Base-by-base conservation (phyloP, 768 basidiomycete genomes). In the Boletus pseudopeckii region DNA sequence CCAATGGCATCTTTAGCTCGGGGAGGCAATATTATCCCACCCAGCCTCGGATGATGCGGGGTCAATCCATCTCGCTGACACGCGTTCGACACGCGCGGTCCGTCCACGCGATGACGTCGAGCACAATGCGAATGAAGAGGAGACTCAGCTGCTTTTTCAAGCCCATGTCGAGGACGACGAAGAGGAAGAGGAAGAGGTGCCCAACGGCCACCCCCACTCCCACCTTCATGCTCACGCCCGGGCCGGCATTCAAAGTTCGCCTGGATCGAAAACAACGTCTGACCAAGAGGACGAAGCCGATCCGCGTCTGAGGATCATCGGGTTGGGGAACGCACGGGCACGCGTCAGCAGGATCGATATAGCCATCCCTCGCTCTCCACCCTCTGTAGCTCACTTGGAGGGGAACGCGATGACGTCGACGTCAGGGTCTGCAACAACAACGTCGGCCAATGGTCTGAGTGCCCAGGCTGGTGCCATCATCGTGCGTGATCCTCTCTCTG, bases 401-500 rank as follows among this genome's bases (percentile, higher is more conserved):
- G 64, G 45, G 17, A 48, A 59, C n/a, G 63, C 32, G 67, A 64
- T 33, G 65, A 52, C 26, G 55, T 54, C 32, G 53, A 49, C 34
- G 46, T 48, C 49, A 58, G 52, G 49, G 36, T 30, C 44, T 13
- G 18, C 34, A 32, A 53, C 59, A 65, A 53, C 59, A 65, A 45
- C 54, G 52, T 26, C 45, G 45, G 60, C 44, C 44, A 55, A 33
- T 53, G 74, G 79, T 26, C 70, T 92, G 54, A 88, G 89, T 51
- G 79, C 87, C 7, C 93, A 93, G 68, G 90, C 93, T 1, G 95
- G 95, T 7, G 86, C 92, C 39, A 92, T 94, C 49, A 71, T 94
- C 54, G 89, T 92, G 58, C 54, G 85, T 77, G 17, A 28, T 43
- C 36, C 4, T 36, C 11, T 57, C 42, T n/a, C 42, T 43, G 37